Evolutionary conservation across 495 filamentous ascomycete genomes (phyloP).

Genomic region (Peziza echinospora): DNA sequence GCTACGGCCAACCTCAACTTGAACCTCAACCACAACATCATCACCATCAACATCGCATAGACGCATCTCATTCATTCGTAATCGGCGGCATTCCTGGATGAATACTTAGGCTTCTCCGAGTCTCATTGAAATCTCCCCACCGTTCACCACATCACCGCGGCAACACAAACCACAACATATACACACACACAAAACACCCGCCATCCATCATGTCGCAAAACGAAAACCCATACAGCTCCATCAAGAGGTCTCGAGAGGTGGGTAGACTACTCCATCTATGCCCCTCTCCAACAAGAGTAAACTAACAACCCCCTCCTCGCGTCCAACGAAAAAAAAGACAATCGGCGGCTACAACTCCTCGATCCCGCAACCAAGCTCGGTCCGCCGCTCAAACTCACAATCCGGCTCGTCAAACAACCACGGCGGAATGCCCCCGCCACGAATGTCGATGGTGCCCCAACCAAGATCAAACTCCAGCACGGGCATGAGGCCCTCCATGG

Average conservation of each 20-base stretch:
- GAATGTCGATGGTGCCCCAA: slow-evolving; percentile 60
- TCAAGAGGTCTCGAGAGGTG: slow-evolving; percentile 43
- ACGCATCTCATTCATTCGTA: too few relatives aligned
- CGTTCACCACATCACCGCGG: background rate
- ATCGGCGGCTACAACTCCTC: slow-evolving; percentile 30
- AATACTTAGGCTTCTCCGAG: too few relatives aligned
- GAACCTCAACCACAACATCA: too few relatives aligned
- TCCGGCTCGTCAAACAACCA: slow-evolving; percentile 45
- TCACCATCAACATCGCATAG: too few relatives aligned
- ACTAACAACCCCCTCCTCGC: background rate
- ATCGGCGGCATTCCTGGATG: too few relatives aligned
- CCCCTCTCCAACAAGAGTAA: slow-evolving; percentile 2
- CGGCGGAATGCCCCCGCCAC: slow-evolving; percentile 58
- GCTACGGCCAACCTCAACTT: too few relatives aligned
- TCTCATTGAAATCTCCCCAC: too few relatives aligned
- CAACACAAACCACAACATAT: background rate
- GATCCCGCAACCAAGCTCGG: slow-evolving; percentile 74
- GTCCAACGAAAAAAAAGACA: slow-evolving; percentile 8
- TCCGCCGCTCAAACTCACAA: slow-evolving; percentile 87
- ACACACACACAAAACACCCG: background rate
- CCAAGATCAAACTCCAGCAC: slow-evolving; percentile 50
- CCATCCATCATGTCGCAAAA: slow-evolving; percentile 41
- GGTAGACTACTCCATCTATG: slow-evolving; percentile 1
- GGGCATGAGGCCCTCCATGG: slow-evolving; percentile 63
- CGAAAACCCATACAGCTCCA: slow-evolving; percentile 46